phyloP scores from a whole-genome alignment of 176 grass and related monocot genomes.

The Triticum monococcum region DNA sequence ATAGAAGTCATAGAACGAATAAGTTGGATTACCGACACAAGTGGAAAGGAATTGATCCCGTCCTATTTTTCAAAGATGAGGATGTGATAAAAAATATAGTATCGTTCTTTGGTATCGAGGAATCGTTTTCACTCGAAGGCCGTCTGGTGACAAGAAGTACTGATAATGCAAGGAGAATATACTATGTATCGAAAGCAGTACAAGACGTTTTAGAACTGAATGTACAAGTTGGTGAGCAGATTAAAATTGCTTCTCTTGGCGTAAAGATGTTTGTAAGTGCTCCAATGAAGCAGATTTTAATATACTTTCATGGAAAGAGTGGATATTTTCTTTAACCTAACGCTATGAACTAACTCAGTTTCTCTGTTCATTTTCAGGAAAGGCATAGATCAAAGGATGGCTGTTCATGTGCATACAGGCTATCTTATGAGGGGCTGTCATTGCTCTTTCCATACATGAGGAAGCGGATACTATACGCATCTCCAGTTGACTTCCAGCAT shows the following conservation, averaged over 20 bases:
- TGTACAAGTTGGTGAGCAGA: conserved; percentile 56
- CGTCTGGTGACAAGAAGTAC: conserved; percentile 78
- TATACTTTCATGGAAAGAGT: not conserved
- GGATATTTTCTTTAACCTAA: not conserved
- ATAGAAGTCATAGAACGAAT: conserved; percentile 23
- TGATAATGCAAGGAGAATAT: conserved; percentile 80
- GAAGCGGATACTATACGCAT: conserved; percentile 64
- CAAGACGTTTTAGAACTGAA: conserved; percentile 68
- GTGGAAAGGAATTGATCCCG: conserved; percentile 83
- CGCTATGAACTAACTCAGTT: not conserved
- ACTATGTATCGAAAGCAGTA: conserved; percentile 81
- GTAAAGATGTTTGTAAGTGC: conserved; percentile 91
- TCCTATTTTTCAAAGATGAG: conserved; percentile 71
- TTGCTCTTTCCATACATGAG: conserved; percentile 72
- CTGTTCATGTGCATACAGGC: conserved; percentile 69
- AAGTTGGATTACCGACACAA: conserved; percentile 40
- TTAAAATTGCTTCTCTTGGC: conserved; percentile 88
- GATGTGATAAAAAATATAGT: conserved; percentile 56
- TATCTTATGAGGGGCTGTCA: conserved; percentile 80
- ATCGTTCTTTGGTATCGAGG: conserved; percentile 73
- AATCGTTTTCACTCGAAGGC: conserved; percentile 63
- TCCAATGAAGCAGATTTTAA: not conserved
- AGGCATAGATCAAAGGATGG: conserved; percentile 79
- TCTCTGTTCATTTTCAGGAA: conserved; percentile 47
- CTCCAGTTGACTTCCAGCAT: conserved; percentile 58